phyloP scores from a whole-genome alignment of 1,284 basidiomycete genomes.

The Chalciporus sp. region DNA sequence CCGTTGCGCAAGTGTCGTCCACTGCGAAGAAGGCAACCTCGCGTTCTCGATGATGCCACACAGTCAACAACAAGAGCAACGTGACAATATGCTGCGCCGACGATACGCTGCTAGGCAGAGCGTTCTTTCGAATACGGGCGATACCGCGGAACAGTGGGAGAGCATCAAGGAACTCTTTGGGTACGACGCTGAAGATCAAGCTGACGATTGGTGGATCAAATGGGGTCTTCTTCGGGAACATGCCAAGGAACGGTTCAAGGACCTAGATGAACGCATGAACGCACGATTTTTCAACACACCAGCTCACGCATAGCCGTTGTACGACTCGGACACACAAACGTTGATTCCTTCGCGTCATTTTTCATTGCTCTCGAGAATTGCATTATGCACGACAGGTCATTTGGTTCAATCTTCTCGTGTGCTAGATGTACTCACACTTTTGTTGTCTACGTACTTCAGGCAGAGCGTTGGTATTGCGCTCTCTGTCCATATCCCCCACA shows the following conservation, averaged over 20 bases:
- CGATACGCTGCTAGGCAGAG: slow-evolving; percentile 41
- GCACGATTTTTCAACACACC: neutral
- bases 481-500: neutral
- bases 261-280: slow-evolving; percentile 20
- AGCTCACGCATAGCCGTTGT: neutral
- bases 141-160: slow-evolving; percentile 39
- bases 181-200: slow-evolving; percentile 48
- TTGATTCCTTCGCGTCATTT: neutral
- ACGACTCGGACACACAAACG: neutral
- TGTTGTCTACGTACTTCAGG: slow-evolving; percentile 1
- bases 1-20: slow-evolving; percentile 40
- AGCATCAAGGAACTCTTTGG: slow-evolving; percentile 44
- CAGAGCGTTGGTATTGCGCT: no score
- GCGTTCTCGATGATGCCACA: slow-evolving; percentile 43
- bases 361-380: neutral
- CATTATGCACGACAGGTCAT: neutral
- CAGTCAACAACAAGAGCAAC: slow-evolving; percentile 40
- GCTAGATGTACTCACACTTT: neutral
- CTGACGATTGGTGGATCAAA: slow-evolving; percentile 44
- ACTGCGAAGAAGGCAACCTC: slow-evolving; percentile 42
- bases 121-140: slow-evolving; percentile 30
- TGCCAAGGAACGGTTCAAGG: slow-evolving; percentile 24
- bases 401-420: neutral
- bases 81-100: slow-evolving; percentile 45
- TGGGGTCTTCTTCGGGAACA: slow-evolving; percentile 39